A percentile compares a stretch with the other conserved stretches of the same genome.
Evolutionary conservation across 2,329 filamentous ascomycete species (phyloP).

Genomic region (Colletotrichum navitas): DNA sequence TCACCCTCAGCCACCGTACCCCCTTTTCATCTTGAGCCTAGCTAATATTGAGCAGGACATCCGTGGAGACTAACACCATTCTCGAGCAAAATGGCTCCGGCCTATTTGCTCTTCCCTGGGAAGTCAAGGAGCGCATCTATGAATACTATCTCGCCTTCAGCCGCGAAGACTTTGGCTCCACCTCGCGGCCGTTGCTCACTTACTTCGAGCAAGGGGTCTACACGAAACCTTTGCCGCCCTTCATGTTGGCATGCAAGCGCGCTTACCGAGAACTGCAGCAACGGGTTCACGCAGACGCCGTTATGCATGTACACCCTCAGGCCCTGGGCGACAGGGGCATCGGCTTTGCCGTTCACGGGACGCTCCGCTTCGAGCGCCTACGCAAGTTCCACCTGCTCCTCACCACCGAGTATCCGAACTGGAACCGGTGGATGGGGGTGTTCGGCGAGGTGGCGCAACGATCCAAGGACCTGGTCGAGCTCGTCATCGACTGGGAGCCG

Average conservation of each 20-base stretch:
- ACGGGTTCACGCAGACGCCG: constrained; percentile 45
- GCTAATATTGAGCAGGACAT: not conserved
- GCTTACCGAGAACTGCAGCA: constrained; percentile 48
- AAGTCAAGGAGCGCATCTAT: constrained; percentile 36
- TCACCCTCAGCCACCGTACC: not conserved
- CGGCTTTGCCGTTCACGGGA: constrained; percentile 49
- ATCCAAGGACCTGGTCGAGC: constrained; percentile 41
- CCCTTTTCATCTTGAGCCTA: too few species aligned
- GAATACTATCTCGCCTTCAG: constrained; percentile 35
- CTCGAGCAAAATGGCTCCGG: not conserved
- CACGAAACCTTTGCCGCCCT: constrained; percentile 34
- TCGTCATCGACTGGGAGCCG: constrained; percentile 50
- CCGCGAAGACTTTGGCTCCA: constrained; percentile 33
- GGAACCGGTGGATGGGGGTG: constrained; percentile 50
- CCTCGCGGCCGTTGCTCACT: constrained; percentile 34
- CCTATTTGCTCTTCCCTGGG: constrained; percentile 25
- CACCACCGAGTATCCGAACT: constrained; percentile 48
- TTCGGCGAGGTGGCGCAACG: constrained; percentile 44
- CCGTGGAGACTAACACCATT: not conserved
- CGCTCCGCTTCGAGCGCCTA: constrained; percentile 47
- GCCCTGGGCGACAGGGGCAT: constrained; percentile 45
- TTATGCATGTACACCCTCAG: constrained; percentile 46
- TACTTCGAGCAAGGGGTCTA: constrained; percentile 36
- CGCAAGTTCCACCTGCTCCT: constrained; percentile 46
- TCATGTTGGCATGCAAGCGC: constrained; percentile 49